Evolutionary conservation across 805 yeast genomes (phyloP), one percentile per base, ranked within the genome.

Genomic region (Candida insectorum): DNA sequence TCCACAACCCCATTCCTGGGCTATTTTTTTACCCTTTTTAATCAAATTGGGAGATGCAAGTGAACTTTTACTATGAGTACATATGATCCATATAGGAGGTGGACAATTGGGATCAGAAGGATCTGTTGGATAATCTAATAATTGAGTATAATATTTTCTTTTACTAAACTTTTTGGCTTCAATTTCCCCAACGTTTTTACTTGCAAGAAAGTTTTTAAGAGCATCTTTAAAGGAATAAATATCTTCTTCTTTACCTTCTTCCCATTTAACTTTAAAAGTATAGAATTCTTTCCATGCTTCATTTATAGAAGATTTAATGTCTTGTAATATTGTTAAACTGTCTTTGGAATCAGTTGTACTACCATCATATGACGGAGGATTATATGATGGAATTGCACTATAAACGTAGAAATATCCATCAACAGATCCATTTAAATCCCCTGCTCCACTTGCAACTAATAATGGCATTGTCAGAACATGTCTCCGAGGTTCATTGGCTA

Each of bases 231-330:
- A 45, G 0, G 84, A 77, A 45, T 76, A 79, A 0, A 79, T 66
- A 49, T 83, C 93, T 25, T 74, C 72, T 51, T 83, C 93, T 47
- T 75, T 66, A 3, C 87, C 86, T 26, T 63, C 61, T 31, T 76
- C 71, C 82, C 86, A 78, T 21, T 65, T 62, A 16, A 57, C 60
- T 40, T 72, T 71, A 49, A 75, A 83, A 7, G 66, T 63, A 34
- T 72, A 54, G 48, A 69, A 83, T 47, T 81, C 88, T 21, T 61
- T 67, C 93, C 93, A 83, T 1, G 89, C 91, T 40, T 82, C 87
- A 9, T 69, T 65, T 14, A 83, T 64, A 1, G 85, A 75, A 4
- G 65, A 67, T 43, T 77, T 69, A 37, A 82, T 73, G n/a, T 27
- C 31, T 3, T 28, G 32, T 6, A 40, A 30, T 6, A 35, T 32